Conservation (phyloP, 2,329 filamentous ascomycete genomes). For the Tetracladium maxilliforme region DNA sequence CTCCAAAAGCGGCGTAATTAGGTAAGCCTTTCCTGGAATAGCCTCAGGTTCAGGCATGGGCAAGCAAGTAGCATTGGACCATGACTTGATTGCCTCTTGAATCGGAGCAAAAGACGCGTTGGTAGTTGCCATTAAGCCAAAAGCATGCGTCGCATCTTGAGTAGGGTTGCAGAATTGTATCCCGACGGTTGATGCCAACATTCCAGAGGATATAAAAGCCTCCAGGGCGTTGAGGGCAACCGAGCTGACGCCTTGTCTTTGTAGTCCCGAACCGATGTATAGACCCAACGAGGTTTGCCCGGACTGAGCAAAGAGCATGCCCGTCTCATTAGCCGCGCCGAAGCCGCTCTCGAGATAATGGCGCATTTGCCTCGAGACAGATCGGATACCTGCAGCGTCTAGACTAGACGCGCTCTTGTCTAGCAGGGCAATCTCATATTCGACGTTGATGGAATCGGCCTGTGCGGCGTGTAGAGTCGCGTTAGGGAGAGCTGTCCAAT, state of each 20-base stretch:
- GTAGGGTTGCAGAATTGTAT: slow-evolving; percentile 19
- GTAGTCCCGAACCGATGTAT: slow-evolving; percentile 17
- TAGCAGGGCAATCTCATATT: slow-evolving; percentile 15
- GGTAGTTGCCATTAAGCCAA: slow-evolving; percentile 17
- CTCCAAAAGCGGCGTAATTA: too few species aligned
- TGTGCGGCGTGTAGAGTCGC: slow-evolving; percentile 3
- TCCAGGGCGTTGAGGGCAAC: slow-evolving; percentile 5
- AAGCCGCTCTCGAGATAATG: slow-evolving; percentile 13
- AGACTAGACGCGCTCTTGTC: slow-evolving; percentile 7
- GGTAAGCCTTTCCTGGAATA: slow-evolving; percentile 1
- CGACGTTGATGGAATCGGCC: slow-evolving; percentile 6
- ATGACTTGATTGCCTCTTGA: slow-evolving; percentile 2
- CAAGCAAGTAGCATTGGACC: slow-evolving; percentile 1
- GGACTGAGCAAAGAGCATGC: slow-evolving; percentile 15
- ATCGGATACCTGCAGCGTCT: slow-evolving; percentile 8
- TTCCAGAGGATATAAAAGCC: too few species aligned
- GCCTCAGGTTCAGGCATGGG: slow-evolving; percentile 1
- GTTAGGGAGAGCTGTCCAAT: slow-evolving; percentile 5
- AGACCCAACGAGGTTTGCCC: slow-evolving; percentile 15
- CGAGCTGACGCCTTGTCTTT: slow-evolving; percentile 4
- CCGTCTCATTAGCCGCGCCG: slow-evolving; percentile 6
- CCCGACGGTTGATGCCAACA: too few species aligned
- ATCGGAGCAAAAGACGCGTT: slow-evolving; percentile 12
- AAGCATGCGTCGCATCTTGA: slow-evolving; percentile 15
- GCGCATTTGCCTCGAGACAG: slow-evolving; percentile 13